A percentile compares a stretch with the other conserved stretches of the same genome.
Conservation (phyloP, 805 yeast species). For the Grigorovia humatica region DNA sequence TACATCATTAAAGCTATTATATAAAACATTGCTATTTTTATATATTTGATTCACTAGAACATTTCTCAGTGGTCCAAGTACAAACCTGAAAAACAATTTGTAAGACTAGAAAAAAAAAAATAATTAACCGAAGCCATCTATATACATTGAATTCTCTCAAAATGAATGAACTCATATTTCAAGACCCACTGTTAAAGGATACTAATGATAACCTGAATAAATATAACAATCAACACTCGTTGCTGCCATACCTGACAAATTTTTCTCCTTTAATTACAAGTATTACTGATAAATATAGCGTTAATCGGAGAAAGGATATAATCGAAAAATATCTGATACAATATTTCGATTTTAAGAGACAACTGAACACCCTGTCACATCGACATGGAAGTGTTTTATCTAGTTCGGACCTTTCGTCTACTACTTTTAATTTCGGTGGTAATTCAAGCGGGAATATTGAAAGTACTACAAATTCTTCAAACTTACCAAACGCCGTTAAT, state of each 20-base stretch:
- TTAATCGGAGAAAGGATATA: not conserved
- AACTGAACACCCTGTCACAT: not conserved
- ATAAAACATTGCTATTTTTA: not conserved
- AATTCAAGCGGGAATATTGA: not conserved
- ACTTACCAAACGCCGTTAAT: not conserved
- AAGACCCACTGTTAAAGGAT: not conserved
- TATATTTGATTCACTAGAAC: not conserved
- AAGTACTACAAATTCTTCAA: not conserved
- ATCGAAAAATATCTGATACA: not conserved
- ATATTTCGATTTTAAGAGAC: constrained; percentile 3
- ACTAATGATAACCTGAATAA: not conserved
- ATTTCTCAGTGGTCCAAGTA: not conserved
- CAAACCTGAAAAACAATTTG: not conserved
- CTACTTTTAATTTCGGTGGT: not conserved
- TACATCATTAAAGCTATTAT: not conserved
- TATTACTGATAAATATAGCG: constrained; percentile 2
- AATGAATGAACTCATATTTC: not conserved
- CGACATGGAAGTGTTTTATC: constrained; percentile 2
- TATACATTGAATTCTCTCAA: not conserved
- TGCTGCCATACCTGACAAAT: constrained; percentile 2
- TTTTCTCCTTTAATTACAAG: not conserved
- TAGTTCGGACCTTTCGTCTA: not conserved
- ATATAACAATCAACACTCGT: constrained; percentile 1
- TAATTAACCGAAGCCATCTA: not conserved
- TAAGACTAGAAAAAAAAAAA: not conserved